Conservation (phyloP, 805 yeast species). For the Candida yuanshanica region DNA sequence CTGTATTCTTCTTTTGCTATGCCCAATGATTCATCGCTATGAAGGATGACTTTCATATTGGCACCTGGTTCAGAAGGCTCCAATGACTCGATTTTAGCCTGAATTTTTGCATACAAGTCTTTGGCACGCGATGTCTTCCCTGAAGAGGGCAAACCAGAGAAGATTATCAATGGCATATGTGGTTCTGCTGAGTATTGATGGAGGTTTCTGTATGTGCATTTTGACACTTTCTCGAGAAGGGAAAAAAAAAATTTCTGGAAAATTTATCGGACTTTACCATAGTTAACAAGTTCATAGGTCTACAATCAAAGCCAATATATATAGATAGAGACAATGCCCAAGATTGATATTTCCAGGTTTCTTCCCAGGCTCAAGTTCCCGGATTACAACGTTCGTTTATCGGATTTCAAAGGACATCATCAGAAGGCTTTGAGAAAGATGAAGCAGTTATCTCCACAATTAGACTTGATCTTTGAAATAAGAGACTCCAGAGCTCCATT, state of each 20-base stretch:
- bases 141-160: constrained; percentile 81
- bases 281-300: background rate
- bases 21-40: constrained; percentile 74
- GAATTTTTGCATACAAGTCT: constrained; percentile 44
- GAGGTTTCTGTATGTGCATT: background rate
- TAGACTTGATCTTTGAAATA: constrained; percentile 78
- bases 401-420: constrained; percentile 91
- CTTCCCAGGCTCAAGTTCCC: constrained; percentile 74
- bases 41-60: constrained; percentile 56
- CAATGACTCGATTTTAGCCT: constrained; percentile 36
- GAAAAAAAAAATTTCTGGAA: background rate
- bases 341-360: constrained; percentile 30
- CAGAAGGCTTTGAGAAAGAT: constrained; percentile 67
- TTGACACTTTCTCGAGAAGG: background rate
- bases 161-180: constrained; percentile 77
- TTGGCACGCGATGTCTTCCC: constrained; percentile 79
- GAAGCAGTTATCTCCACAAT: constrained; percentile 65
- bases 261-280: background rate
- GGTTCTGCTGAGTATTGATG: background rate
- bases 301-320: background rate
- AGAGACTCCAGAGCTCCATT: constrained; percentile 89
- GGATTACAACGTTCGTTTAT: constrained; percentile 55
- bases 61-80: constrained; percentile 42
- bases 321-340: constrained; percentile 1
- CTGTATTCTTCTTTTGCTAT: constrained; percentile 61